Base-by-base conservation (phyloP, 192 early-diverging fungal genomes). In the Polychytrium aggregatum region DNA sequence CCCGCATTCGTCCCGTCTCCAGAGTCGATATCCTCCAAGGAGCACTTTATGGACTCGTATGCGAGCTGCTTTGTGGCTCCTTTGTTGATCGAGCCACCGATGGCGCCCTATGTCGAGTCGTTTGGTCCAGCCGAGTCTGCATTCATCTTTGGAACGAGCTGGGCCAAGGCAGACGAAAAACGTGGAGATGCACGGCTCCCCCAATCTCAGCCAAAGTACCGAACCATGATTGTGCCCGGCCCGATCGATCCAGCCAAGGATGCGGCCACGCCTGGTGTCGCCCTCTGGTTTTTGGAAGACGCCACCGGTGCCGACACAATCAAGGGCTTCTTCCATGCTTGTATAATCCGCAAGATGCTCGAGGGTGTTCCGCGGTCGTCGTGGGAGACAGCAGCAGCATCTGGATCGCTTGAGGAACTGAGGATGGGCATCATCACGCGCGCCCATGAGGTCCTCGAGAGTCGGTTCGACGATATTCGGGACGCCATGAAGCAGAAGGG, bases 301-400 rank as follows among this genome's bases (percentile, higher is more conserved):
- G 71, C 78, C 8, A 59, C 43, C 14, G 30, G 69, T 1, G 45
- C 26, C 17, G 80, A 82, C 46, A 30, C 72, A n/a, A 56, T 82
- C 25, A 70, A 71, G 28, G 82, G 76, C 4, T 80, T 81, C 46
- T 82, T 68, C 43, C 80, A 82, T 54, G 70, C 81, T 11, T 80
- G 75, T 52, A 50, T 64, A 21, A 28, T 72, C 20, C 57, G 78
- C 26, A 24, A 30, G 21, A 18, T 63, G 30, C 44, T 74, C 41
- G 57, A 52, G 35, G 55, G 8, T 25, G 28, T 16, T 14, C 14
- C 0, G 4, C 4, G 16, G 17, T 8, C 5, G 20, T 43, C 2
- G 40, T 41, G 33, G 48, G n/a, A 18, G 41, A 42, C 16, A 28
- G 14, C 3, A 34, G 26, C 28, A 36, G 10, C n/a, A 26, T 29